phyloP scores from a whole-genome alignment of 2,329 filamentous ascomycete species.

The Colletotrichum cereale region DNA sequence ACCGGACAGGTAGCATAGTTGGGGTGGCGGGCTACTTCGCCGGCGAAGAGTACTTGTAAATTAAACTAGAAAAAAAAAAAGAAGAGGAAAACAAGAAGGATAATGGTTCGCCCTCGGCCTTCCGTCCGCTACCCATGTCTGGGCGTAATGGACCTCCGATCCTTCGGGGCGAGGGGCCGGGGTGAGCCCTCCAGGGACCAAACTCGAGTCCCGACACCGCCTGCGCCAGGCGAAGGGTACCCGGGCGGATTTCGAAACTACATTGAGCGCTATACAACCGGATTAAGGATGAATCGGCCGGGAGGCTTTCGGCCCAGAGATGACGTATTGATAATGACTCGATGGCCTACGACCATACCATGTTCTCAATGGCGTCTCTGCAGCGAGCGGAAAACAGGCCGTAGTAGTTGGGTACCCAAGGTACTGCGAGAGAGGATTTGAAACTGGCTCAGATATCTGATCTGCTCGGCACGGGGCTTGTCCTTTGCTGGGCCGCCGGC shows the following conservation, averaged over 20 bases:
- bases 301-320: no score
- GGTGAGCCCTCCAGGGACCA: slow-evolving; percentile 17
- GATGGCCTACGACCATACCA: background rate
- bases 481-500: slow-evolving; percentile 2
- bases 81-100: no score
- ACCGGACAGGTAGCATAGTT: background rate
- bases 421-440: background rate
- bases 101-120: background rate
- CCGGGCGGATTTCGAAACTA: slow-evolving; percentile 19
- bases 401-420: background rate
- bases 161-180: slow-evolving; percentile 10
- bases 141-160: background rate
- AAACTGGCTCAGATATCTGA: background rate
- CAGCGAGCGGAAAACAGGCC: background rate
- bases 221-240: slow-evolving; percentile 9
- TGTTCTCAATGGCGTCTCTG: background rate
- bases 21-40: background rate
- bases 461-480: slow-evolving; percentile 12
- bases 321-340: slow-evolving; percentile 1
- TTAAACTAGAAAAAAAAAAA: background rate
- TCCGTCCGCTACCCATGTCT: background rate
- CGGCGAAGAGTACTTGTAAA: background rate
- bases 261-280: background rate
- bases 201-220: background rate
- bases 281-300: no score